These are phyloP conservation scores for Scorias spongiosa DNA, from an alignment of 2,329 filamentous ascomycete genomes.

Conservation along the genomic window DNA sequence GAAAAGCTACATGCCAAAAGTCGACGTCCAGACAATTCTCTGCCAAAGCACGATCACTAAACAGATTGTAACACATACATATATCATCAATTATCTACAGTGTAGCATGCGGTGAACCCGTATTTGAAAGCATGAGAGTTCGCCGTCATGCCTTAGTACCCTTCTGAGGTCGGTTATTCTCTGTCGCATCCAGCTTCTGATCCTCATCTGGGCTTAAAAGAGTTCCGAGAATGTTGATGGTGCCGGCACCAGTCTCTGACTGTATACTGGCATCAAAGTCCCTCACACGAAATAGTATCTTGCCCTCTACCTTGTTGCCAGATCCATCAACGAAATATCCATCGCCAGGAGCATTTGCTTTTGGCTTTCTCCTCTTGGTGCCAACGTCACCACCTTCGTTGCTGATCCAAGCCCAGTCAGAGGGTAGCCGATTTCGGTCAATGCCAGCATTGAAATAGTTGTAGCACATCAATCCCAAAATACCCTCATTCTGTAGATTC, in stretches of 20 bases:
- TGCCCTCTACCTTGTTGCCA: constrained; percentile 55
- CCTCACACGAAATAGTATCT: constrained; percentile 61
- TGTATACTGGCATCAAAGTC: constrained; percentile 60
- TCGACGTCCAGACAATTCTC: neutral
- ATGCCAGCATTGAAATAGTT: constrained; percentile 88
- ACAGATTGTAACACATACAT: too few relatives aligned
- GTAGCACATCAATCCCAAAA: constrained; percentile 77
- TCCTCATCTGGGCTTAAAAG: constrained; percentile 59
- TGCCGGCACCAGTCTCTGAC: constrained; percentile 56
- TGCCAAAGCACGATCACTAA: neutral
- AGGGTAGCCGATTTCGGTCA: constrained; percentile 58
- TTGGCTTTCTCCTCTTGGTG: constrained; percentile 16
- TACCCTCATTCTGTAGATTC: constrained; percentile 75
- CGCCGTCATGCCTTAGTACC: too few relatives aligned
- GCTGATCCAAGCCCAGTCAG: constrained; percentile 61
- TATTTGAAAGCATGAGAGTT: too few relatives aligned
- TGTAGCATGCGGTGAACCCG: too few relatives aligned
- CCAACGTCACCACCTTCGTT: constrained; percentile 31
- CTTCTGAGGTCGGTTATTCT: neutral
- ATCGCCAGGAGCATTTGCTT: constrained; percentile 24
- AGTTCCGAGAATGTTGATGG: constrained; percentile 77
- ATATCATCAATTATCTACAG: too few relatives aligned
- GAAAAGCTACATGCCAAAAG: constrained; percentile 1
- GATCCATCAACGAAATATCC: constrained; percentile 63
- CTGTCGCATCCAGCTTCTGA: constrained; percentile 34